Base-by-base conservation (phyloP, 345 rosid genomes). In the Aethionema arabicum region DNA sequence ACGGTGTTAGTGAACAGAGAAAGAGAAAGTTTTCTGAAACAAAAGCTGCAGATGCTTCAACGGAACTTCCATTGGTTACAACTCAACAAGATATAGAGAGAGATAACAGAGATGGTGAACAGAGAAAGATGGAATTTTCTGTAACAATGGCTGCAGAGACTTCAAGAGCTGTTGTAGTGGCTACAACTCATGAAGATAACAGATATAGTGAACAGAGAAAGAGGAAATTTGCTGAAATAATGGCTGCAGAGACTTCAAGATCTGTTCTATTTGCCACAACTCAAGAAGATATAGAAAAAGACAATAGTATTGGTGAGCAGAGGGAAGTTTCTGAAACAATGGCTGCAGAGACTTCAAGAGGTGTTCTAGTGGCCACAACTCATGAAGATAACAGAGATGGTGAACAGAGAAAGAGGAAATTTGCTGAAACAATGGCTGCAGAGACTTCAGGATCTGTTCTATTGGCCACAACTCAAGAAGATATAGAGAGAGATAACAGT, bases 221-320 rank as follows among this genome's bases (percentile, higher is more conserved):
- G 49, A 8, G 13, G 35, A 29, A 27, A 12, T 9, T 29, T 48
- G 33, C 0, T 8, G 32, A 29, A 33, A 27, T 21, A 48, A 32
- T 21, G 27, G 27, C 27, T 21, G 27, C 1, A 21, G 27, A 21
- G 27, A 2, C 27, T 21, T 21, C 27, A 11, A 2, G 3, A n/a
- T 21, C 2, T 61, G 45, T 47, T 47, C 27, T 44, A 2, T 2
- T 36, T 4, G 51, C 8, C n/a, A 11, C 14, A 30, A 39, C 5
- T 37, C 32, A 11, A 38, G 41, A 66, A 52, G 35, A 1, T 50
- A 51, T 44, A 21, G 52, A 51, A 51, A 31, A 53, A 59, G 53
- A 38, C 29, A 39, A 49, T 30, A 42, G 5, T 39, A 53, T 51
- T 16, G 27, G 27, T 21, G 27, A 21, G 2, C 27, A 21, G 27